Evolutionary conservation across 1,139 yeast species (phyloP).

Genomic region (Yamadazyma diospyri): DNA sequence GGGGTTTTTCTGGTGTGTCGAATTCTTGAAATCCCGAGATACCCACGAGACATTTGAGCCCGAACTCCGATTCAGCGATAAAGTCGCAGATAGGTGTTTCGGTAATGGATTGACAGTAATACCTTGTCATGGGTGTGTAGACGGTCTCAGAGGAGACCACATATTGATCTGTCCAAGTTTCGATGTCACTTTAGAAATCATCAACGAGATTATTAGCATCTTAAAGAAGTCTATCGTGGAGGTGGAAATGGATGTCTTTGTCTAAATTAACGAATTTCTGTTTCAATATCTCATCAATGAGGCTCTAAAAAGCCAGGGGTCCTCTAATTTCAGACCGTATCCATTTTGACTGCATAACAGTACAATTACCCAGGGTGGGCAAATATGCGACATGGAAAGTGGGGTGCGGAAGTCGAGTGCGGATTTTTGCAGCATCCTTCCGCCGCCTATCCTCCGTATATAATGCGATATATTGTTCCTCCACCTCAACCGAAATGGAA

Average conservation of each 20-base stretch:
- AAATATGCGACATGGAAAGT: no score
- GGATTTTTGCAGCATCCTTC: not conserved
- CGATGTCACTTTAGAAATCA: conserved; percentile 1
- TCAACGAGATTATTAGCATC: conserved; percentile 1
- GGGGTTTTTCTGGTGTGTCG: conserved; percentile 58
- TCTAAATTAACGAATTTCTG: no score
- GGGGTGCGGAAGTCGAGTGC: not conserved
- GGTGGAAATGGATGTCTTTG: no score
- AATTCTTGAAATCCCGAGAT: conserved; percentile 45
- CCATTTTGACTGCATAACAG: no score
- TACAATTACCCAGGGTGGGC: no score
- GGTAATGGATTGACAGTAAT: conserved; percentile 27
- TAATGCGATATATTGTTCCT: no score
- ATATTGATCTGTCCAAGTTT: conserved; percentile 25
- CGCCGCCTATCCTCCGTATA: no score
- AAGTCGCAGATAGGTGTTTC: conserved; percentile 30
- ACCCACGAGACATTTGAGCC: conserved; percentile 46
- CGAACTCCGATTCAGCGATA: conserved; percentile 26
- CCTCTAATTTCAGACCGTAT: no score
- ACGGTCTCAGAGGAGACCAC: conserved; percentile 49
- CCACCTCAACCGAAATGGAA: no score
- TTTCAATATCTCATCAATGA: no score
- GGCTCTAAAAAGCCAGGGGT: no score
- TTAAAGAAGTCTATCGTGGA: not conserved
- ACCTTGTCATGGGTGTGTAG: conserved; percentile 24